Evolutionary conservation across 352 stramenopile genomes (phyloP), one percentile per base, ranked within the genome.

Genomic region (Pseudoperonospora humuli): DNA sequence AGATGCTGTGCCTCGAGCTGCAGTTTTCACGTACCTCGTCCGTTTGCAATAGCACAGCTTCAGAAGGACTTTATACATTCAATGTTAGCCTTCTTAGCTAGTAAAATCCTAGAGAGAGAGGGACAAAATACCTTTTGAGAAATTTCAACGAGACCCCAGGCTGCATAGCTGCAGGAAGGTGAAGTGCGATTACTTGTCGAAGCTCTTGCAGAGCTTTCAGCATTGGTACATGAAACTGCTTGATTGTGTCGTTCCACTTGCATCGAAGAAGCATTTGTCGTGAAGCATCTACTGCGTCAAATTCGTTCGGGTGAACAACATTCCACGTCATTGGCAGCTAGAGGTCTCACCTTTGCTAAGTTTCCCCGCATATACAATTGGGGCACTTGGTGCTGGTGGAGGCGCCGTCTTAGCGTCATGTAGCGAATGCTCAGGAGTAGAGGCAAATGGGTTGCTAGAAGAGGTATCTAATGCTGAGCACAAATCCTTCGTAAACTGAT

Each of bases 181-280:
- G 38, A 89, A 68, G 6, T 84, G 41, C 3, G 52, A 44, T 11
- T 62, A 68, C 45, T 39, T 66, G 11, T 2, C 51, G 26, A 19
- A 89, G 40, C 13, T n/a, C n/a, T n/a, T n/a, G n/a, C n/a, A n/a
- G n/a, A n/a, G n/a, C n/a, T n/a, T n/a, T n/a, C n/a, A n/a, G n/a
- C n/a, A n/a, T n/a, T n/a, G n/a, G n/a, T n/a, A n/a, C n/a, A n/a
- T n/a, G n/a, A n/a, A 89, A 83, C 18, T 78, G 58, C 28, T 65
- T 64, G 23, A 61, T 55, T 14, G 53, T 54, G n/a, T 67, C 61
- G 10, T 62, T 64, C 63, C 64, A 86, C 44, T 89, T 89, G 70
- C 77, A 86, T 40, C 71, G 71, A 35, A 86, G 75, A 20, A 64
- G 46, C 27, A 84, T 49, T 44, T 64, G 40, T 39, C 33, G 45